Conservation (phyloP, 352 stramenopile species). For the Globisporangium nodosum region DNA sequence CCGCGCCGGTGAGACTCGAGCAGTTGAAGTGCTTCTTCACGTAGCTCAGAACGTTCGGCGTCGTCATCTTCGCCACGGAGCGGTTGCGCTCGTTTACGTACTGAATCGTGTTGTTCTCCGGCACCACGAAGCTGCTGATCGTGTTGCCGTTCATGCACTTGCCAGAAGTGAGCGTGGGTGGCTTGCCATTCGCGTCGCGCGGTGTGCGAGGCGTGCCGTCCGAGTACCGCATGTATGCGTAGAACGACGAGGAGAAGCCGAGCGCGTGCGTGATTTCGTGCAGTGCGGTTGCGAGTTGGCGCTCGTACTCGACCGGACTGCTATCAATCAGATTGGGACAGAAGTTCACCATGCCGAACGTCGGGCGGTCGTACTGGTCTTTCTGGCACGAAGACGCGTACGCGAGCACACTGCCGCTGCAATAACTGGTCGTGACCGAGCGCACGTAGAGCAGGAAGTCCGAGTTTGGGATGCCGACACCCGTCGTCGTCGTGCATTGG, state of each 20-base stretch:
- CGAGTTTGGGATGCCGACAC: slow-evolving; percentile 32
- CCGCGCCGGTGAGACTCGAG: slow-evolving; percentile 40
- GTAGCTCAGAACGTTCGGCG: slow-evolving; percentile 49
- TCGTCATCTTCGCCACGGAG: slow-evolving; percentile 63
- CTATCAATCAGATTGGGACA: slow-evolving; percentile 64
- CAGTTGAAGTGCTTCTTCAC: slow-evolving; percentile 70
- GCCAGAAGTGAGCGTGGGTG: slow-evolving; percentile 14
- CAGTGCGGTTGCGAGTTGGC: slow-evolving; percentile 61
- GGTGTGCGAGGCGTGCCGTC: slow-evolving; percentile 64
- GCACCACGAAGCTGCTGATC: slow-evolving; percentile 33
- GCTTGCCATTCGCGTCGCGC: slow-evolving; percentile 36
- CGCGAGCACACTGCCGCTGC: slow-evolving; percentile 42
- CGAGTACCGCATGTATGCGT: slow-evolving; percentile 60
- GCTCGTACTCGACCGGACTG: slow-evolving; percentile 44
- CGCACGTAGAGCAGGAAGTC: slow-evolving; percentile 78
- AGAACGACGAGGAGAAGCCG: slow-evolving; percentile 75
- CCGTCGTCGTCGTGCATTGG: slow-evolving; percentile 23
- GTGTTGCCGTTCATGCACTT: slow-evolving; percentile 52
- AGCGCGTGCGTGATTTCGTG: slow-evolving; percentile 83
- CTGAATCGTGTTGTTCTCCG: slow-evolving; percentile 36
- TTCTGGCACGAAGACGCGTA: slow-evolving; percentile 82
- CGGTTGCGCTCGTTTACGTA: slow-evolving; percentile 51
- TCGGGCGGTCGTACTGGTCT: slow-evolving; percentile 79
- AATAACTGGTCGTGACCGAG: slow-evolving; percentile 43
- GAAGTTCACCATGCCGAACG: slow-evolving; percentile 83